Percentiles rank a stretch among this genome's conserved stretches.
Evolutionary conservation across 768 basidiomycete species (phyloP).

Genomic region (Mycena latifolia): DNA sequence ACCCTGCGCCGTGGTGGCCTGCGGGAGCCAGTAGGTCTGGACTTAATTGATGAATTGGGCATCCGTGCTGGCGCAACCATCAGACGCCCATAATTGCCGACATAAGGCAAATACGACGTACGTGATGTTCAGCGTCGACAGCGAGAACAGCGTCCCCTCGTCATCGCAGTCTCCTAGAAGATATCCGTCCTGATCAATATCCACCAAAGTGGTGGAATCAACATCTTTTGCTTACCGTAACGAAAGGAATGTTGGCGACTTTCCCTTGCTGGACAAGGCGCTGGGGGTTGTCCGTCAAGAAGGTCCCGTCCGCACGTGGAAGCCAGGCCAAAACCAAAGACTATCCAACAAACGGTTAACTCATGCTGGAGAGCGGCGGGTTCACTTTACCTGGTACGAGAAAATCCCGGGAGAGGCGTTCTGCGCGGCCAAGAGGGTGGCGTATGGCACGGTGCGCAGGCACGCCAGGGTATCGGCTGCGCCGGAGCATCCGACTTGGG

Average conservation of each 20-base stretch:
- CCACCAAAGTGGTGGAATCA: too few species aligned
- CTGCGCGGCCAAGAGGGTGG: conserved; percentile 52
- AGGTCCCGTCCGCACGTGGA: conserved; percentile 20
- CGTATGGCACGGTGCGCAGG: conserved; percentile 52
- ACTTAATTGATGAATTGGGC: conserved; percentile 28
- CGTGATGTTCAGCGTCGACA: conserved; percentile 46
- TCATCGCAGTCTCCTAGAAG: conserved; percentile 44
- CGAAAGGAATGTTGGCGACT: conserved; percentile 34
- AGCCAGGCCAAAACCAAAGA: conserved; percentile 60
- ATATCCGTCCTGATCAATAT: too few species aligned
- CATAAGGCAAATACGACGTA: conserved; percentile 15
- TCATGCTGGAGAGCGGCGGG: background rate
- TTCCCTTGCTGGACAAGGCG: conserved; percentile 57
- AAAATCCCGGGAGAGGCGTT: conserved; percentile 54
- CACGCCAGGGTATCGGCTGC: conserved; percentile 55
- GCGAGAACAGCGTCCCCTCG: conserved; percentile 51
- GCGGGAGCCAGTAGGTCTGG: conserved; percentile 21
- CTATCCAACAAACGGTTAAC: conserved; percentile 41
- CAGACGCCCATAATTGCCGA: background rate
- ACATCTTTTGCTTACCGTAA: conserved; percentile 16
- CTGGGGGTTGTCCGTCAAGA: conserved; percentile 56
- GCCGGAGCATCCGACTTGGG: conserved; percentile 44
- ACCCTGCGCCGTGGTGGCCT: conserved; percentile 10
- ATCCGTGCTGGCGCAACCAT: conserved; percentile 25
- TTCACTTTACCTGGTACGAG: conserved; percentile 50